Base-by-base conservation (phyloP, 176 grass and related monocot genomes). In the Carex parvula region DNA sequence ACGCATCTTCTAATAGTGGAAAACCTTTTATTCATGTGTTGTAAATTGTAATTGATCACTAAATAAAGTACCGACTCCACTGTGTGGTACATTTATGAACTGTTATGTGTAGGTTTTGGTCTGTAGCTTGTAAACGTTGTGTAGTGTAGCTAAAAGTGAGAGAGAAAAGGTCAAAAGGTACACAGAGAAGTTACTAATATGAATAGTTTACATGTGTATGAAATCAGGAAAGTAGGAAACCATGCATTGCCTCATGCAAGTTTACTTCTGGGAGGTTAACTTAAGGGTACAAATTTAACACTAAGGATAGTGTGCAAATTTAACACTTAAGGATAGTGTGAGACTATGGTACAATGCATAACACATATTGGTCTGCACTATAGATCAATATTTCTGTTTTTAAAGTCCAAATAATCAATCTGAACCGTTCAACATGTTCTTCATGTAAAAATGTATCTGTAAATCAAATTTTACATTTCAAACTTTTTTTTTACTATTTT, bases 11-110 rank as follows among this genome's bases (percentile, higher is more conserved):
- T n/a, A n/a, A n/a, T n/a, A n/a, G n/a, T n/a, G n/a, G n/a, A n/a
- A n/a, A n/a, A n/a, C n/a, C n/a, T n/a, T 24, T 24, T 21, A 14
- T 71, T 17, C 17, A 20, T 70, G 18, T 44, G 37, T 21, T 71
- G 68, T n/a, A n/a, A n/a, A n/a, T n/a, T n/a, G n/a, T 74, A 50
- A 44, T 14, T 24, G 46, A 52, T 53, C 44, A 24, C 68, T 52
- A 12, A 24, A 74, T 74, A 14, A 52, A 74, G 20, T 52, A 74
- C 70, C 24, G 32, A 10, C 35, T 33, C 32, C 67, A 70, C 44
- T 75, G 68, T 71, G 70, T 71, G 70, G 70, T 53, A 53, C n/a
- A 24, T 74, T 74, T 52, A 74, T 74, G 9, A 29, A 75, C 44
- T 44, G 44, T 75, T 75, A 75, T 46, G 21, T 64, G 61, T 71